Evolutionary conservation across 257 asterid genomes (phyloP), one percentile per base, ranked within the genome.

Genomic region (Lavandula angustifolia): DNA sequence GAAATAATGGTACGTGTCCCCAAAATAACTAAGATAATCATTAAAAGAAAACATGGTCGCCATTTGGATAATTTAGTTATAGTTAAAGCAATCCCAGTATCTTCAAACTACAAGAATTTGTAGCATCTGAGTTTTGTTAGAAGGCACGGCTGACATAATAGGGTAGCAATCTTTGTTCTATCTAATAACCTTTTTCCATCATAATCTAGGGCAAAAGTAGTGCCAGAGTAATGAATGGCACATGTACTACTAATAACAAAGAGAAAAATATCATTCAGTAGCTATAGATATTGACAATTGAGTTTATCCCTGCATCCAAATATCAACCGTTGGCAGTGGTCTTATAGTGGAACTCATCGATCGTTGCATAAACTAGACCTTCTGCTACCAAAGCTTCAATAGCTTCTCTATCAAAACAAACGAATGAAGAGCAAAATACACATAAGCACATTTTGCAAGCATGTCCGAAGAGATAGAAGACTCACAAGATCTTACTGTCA

Each of bases 281-380:
- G 50, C 16, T 52, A 44, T 44, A 43, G 43, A 11, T 43, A n/a
- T 22, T 66, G 3, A 32, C 33, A 46, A n/a, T 22, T 66, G 3
- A 32, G 40, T 52, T 56, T 53, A 48, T 64, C 56, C 42, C 27
- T 8, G 7, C 52, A 7, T 17, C 18, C 56, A 54, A 8, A 51
- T 33, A 47, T 89, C 81, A 90, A 66, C 85, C 95, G 9, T 87
- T 85, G 69, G 72, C 75, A 41, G 86, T 79, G 79, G 89, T 73
- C 81, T 81, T 92, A 81, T 58, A 87, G 87, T 92, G 95, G 71
- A 6, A 44, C 5, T 92, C 96, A 35, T 92, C 95, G 9, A 87
- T 66, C 6, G 96, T 83, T n/a, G 96, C 73, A 71, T 87, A 89
- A 69, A 81, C 66, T 3, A 79, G 75, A 61, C 96, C 95, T 70